phyloP scores from a whole-genome alignment of 768 basidiomycete genomes.

The Lactarius vividus region DNA sequence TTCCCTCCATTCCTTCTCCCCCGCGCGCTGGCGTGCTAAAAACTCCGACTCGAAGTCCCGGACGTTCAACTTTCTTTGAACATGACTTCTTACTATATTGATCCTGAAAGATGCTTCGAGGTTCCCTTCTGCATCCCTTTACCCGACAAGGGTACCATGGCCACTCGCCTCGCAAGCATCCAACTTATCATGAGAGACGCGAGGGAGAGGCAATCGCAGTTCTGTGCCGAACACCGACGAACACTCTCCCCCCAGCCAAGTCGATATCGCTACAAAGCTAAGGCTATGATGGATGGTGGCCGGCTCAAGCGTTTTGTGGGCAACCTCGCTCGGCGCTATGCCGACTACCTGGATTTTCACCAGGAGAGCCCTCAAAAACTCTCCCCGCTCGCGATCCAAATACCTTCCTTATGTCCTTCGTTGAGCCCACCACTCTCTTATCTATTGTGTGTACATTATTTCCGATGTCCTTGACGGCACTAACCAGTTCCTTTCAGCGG shows the following conservation, averaged over 20 bases:
- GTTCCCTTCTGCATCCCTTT: conserved; percentile 20
- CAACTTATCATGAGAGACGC: conserved; percentile 12
- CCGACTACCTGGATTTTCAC: conserved; percentile 20
- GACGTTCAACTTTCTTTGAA: background rate
- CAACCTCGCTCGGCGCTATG: conserved; percentile 11
- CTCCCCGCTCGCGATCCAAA: conserved; percentile 13
- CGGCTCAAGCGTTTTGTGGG: conserved; percentile 9
- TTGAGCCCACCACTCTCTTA: conserved; percentile 5
- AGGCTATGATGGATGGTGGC: conserved; percentile 13
- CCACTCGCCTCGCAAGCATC: conserved; percentile 18
- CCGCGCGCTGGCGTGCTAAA: conserved; percentile 20
- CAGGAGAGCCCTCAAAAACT: conserved; percentile 9
- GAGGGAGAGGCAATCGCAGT: conserved; percentile 21
- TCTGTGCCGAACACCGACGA: conserved; percentile 13
- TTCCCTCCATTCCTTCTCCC: conserved; percentile 13
- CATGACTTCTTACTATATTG: conserved; percentile 23
- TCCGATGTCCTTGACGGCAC: background rate
- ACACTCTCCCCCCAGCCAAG: conserved; percentile 1
- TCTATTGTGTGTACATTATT: conserved; percentile 15
- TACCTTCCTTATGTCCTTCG: conserved; percentile 13
- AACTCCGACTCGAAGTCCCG: conserved; percentile 17
- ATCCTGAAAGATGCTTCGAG: conserved; percentile 23
- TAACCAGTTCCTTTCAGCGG: conserved; percentile 3
- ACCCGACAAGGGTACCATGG: conserved; percentile 14
- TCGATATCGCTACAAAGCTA: conserved; percentile 19